Evolutionary conservation across 805 yeast species (phyloP), one percentile per base, ranked within the genome.

Genomic region (Candida saitoana): DNA sequence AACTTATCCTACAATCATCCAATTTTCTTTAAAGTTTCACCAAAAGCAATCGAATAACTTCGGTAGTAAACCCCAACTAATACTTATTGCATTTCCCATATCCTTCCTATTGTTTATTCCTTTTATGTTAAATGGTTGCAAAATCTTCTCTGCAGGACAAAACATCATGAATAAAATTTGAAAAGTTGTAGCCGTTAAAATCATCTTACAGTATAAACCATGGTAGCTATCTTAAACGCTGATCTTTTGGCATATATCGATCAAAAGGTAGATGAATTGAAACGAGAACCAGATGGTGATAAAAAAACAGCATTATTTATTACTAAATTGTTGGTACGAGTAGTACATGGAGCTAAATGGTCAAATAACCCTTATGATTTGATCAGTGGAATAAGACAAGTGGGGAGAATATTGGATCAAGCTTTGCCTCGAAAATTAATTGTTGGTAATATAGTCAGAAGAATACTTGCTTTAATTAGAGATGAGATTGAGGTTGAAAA

Each of bases 391-490:
- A 79, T 91, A 50, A 79, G 95, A 52, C 70, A 72, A 42, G 77
- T 90, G 15, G 99, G 98, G 6, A 68, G 69, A 31, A 65, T 75
- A 24, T 65, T 93, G 37, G 79, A 79, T 30, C 77, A 74, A 18
- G 96, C 97, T 3, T 93, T 87, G 56, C 97, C 98, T 5, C 76
- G 87, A 49, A 95, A 90, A 53, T 82, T 89, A 51, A 77, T 89
- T 2, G 79, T 90, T 42, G 98, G 98, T 7, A 93, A 93, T 60
- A 83, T 93, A 30, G 84, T 91, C 14, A 77, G 98, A 59, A 76
- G 99, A 57, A 90, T 91, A 1, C 69, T 93, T 49, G 89, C 95
- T 1, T 67, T 87, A 41, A 80, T 91, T 39, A 73, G 98, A 52
- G 98, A 93, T 52, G 96, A 90, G 59, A 76, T 83, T 22, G 87